Conservation (phyloP, 129 eudicot genomes). For the Heracleum sosnowskyi region DNA sequence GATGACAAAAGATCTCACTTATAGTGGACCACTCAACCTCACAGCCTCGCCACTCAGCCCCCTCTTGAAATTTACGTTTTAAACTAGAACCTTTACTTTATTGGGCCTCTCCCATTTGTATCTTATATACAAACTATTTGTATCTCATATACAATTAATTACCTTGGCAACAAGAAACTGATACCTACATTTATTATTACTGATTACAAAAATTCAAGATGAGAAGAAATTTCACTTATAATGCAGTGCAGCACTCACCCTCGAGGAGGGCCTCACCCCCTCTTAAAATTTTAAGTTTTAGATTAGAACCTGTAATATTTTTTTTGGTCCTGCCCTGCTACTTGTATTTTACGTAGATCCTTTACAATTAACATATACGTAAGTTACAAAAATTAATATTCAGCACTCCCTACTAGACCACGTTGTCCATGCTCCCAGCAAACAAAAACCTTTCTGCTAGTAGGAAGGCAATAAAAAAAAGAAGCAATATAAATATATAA, state of each 20-base stretch:
- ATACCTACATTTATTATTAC: neutral
- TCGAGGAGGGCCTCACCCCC: no score
- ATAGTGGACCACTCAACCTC: neutral
- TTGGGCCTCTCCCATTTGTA: neutral
- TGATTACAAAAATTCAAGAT: neutral
- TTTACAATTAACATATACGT: no score
- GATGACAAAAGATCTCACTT: neutral
- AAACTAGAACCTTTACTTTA: no score
- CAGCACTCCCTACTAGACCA: neutral
- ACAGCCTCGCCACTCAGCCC: neutral
- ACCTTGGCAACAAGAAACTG: neutral
- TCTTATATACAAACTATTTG: no score
- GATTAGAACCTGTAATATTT: neutral
- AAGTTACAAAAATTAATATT: neutral
- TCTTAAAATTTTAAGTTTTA: no score
- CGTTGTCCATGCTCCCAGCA: neutral
- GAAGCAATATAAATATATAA: conserved; percentile 8
- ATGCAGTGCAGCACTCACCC: no score
- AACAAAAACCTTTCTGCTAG: neutral
- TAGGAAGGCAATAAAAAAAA: neutral
- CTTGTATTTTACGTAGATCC: neutral
- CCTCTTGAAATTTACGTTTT: neutral
- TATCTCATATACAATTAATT: no score
- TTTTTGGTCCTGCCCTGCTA: neutral
- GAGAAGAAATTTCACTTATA: no score